Evolutionary conservation across 352 stramenopile species (phyloP).

Genomic region (Globisporangium paroecandrum): DNA sequence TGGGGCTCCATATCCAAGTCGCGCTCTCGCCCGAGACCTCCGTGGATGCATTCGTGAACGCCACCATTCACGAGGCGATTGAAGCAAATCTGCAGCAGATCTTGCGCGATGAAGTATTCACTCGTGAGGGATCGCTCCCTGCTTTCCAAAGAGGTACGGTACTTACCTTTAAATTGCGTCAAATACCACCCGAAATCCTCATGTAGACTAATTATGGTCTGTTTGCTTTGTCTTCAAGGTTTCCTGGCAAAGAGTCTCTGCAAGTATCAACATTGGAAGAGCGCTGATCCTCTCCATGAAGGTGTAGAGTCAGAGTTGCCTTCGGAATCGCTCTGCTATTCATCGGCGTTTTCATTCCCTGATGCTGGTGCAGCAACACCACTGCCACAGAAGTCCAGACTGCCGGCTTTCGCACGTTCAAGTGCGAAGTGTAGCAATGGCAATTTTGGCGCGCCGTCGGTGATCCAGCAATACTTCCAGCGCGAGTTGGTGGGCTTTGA

Average conservation of each 20-base stretch:
- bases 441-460: neutral
- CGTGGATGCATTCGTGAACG: conserved; percentile 15
- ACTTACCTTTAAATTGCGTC: neutral
- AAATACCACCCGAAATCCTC: neutral
- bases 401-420: conserved; percentile 3
- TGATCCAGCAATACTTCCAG: conserved; percentile 4
- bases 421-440: neutral
- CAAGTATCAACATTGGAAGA: conserved; percentile 24
- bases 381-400: neutral
- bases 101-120: conserved; percentile 22
- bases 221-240: conserved; percentile 17
- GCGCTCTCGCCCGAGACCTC: neutral
- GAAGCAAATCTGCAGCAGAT: conserved; percentile 34
- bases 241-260: conserved; percentile 47
- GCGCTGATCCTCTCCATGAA: conserved; percentile 8
- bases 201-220: neutral
- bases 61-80: conserved; percentile 22
- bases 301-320: neutral
- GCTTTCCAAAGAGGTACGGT: conserved; percentile 19
- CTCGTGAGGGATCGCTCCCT: conserved; percentile 12
- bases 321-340: conserved; percentile 25
- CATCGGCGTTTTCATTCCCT: conserved; percentile 33
- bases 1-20: conserved; percentile 36
- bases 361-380: neutral
- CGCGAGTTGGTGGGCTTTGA: conserved; percentile 1